phyloP scores from a whole-genome alignment of 2,329 filamentous ascomycete genomes.

The Botryotinia calthae region DNA sequence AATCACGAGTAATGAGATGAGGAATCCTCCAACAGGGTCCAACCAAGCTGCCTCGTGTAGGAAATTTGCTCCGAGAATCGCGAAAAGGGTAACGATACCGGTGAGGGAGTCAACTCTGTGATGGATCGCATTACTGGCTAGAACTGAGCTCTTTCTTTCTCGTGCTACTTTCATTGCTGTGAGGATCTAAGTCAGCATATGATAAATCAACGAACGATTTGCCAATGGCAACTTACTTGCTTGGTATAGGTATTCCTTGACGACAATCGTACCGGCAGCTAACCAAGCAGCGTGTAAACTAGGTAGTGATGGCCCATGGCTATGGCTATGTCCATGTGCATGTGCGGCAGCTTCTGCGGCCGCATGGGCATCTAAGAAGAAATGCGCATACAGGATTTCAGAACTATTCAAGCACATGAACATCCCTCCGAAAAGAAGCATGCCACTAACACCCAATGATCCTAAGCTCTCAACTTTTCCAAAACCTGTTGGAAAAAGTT shows the following conservation, averaged over 20 bases:
- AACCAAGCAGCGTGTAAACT: conserved; percentile 95
- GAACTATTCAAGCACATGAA: conserved; percentile 86
- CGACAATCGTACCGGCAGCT: conserved; percentile 79
- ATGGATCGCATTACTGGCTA: conserved; percentile 94
- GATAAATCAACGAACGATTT: neutral
- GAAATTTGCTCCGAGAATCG: conserved; percentile 86
- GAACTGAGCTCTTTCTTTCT: conserved; percentile 90
- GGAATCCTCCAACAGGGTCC: conserved; percentile 86
- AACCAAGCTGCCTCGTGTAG: conserved; percentile 85
- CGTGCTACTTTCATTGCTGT: conserved; percentile 91
- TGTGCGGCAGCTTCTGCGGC: conserved; percentile 54
- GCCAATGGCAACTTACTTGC: conserved; percentile 67
- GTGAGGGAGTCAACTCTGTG: conserved; percentile 95
- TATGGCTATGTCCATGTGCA: conserved; percentile 62
- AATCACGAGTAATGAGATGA: conserved; percentile 92
- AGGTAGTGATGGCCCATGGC: conserved; percentile 63
- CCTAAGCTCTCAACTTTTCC: conserved; percentile 98
- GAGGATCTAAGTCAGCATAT: conserved; percentile 28
- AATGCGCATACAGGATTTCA: conserved; percentile 67
- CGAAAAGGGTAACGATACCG: conserved; percentile 85
- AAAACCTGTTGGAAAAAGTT: conserved; percentile 84
- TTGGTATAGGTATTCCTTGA: conserved; percentile 97
- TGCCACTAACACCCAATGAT: conserved; percentile 86
- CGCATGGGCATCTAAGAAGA: conserved; percentile 62
- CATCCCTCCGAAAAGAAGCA: conserved; percentile 83